Evolutionary conservation across 352 stramenopile species (phyloP), one percentile per base, ranked within the genome.

Genomic region (Phytophthora ramorum): DNA sequence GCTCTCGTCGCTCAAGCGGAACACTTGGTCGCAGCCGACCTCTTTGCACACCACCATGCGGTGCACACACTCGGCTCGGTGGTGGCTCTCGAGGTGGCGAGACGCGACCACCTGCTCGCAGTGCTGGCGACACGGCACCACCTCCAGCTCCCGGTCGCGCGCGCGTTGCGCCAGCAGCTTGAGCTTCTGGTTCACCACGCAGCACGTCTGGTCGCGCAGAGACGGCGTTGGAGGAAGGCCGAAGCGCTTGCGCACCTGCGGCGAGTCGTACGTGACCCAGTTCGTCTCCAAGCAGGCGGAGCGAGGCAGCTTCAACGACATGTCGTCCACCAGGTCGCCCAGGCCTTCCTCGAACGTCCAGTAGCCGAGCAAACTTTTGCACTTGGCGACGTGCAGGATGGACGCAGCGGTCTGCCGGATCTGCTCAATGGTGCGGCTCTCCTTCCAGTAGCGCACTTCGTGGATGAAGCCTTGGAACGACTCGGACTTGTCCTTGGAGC

Each of bases 331-430:
- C 12, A 90, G 54, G n/a, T 89, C 73, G 12, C 81, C 85, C 57
- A 82, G 73, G 16, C 76, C 83, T 72, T 93, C 85, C 41, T 93
- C 85, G n/a, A 93, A 74, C 24, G 83, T 92, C 79, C 82, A 93
- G 63, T 93, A 93, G 32, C 68, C 81, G 2, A 73, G 10, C 8
- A 93, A 63, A 22, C 61, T 62, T 17, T 67, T 67, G 32, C 68
- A 77, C 43, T 69, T 72, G 5, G 66, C 62, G 1, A 90, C 75
- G 10, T 76, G 57, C 9, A 92, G 64, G 53, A 91, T 83, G 1
- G 60, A 58, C 4, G 60, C 35, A 13, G 75, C 69, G 26, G 63
- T 60, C 26, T 72, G 59, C 16, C 68, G 61, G 7, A 93, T 59
- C 38, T 85, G 73, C 26, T 82, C 58, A 10, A 65, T 7, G 0